Evolutionary conservation across 768 basidiomycete genomes (phyloP).

Genomic region (Phaeotremella skinneri): DNA sequence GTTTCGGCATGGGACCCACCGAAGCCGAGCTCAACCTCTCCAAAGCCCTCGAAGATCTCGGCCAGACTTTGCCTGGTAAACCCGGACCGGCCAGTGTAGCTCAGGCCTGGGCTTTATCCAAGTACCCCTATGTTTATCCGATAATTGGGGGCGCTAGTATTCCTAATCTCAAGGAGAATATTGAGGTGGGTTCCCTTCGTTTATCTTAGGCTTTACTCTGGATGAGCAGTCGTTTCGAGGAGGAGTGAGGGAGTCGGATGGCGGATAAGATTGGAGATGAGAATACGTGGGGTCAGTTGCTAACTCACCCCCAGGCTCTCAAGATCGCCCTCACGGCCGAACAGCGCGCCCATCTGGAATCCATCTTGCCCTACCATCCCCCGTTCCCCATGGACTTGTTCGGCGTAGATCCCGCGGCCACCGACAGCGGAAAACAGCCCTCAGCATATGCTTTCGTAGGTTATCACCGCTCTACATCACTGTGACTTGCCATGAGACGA

Average conservation of each 20-base stretch:
- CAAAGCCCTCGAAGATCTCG: neutral
- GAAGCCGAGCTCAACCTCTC: neutral
- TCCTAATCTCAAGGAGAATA: neutral
- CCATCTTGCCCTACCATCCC: neutral
- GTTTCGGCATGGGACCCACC: neutral
- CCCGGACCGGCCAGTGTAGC: neutral
- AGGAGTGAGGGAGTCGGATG: too few relatives aligned
- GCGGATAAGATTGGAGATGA: too few relatives aligned
- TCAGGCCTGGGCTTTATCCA: neutral
- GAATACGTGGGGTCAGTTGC: too few relatives aligned
- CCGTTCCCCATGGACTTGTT: neutral
- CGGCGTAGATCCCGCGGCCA: neutral
- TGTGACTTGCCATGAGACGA: too few relatives aligned
- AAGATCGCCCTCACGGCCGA: neutral
- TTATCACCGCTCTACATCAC: too few relatives aligned
- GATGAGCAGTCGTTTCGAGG: too few relatives aligned
- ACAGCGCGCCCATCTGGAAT: neutral
- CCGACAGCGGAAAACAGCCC: neutral
- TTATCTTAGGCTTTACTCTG: too few relatives aligned
- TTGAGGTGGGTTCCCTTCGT: conserved; percentile 1
- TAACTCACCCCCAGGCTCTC: too few relatives aligned
- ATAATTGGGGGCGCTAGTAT: neutral
- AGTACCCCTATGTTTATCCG: neutral
- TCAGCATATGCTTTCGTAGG: neutral
- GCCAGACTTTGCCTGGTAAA: neutral